These are phyloP conservation scores for Xylaria venustula DNA, from an alignment of 495 filamentous ascomycete species.

Conservation along the genomic window DNA sequence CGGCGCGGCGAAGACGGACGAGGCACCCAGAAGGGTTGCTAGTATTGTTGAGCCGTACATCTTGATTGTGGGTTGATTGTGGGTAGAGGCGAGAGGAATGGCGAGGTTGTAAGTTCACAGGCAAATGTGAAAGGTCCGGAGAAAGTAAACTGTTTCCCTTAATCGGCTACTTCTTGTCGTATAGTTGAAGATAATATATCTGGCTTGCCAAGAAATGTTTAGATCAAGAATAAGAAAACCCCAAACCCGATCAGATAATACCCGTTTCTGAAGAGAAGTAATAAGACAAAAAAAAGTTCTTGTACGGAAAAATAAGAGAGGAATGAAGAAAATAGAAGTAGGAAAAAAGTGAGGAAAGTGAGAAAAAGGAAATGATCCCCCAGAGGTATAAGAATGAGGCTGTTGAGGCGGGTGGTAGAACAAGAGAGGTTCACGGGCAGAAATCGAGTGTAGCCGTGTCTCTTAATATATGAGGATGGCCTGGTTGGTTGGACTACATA, in stretches of 20 bases:
- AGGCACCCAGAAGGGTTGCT: constrained; percentile 44
- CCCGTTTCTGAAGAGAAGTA: neutral
- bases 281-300: constrained; percentile 31
- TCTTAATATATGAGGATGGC: constrained; percentile 5
- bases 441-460: constrained; percentile 5
- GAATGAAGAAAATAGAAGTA: constrained; percentile 27
- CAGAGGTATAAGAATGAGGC: constrained; percentile 24
- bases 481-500: no score
- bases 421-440: constrained; percentile 6
- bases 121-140: neutral
- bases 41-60: constrained; percentile 49
- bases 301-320: constrained; percentile 21
- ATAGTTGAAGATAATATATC: neutral
- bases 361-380: constrained; percentile 34
- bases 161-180: neutral
- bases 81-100: neutral
- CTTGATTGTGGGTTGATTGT: constrained; percentile 15
- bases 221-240: constrained; percentile 10
- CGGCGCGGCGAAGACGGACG: constrained; percentile 46
- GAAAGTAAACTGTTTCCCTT: constrained; percentile 8
- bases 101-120: neutral
- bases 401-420: neutral
- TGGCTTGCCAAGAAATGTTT: neutral
- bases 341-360: constrained; percentile 33
- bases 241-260: constrained; percentile 11